Evolutionary conservation across 352 stramenopile genomes (phyloP).

Genomic region (Peronosclerospora sorghi): DNA sequence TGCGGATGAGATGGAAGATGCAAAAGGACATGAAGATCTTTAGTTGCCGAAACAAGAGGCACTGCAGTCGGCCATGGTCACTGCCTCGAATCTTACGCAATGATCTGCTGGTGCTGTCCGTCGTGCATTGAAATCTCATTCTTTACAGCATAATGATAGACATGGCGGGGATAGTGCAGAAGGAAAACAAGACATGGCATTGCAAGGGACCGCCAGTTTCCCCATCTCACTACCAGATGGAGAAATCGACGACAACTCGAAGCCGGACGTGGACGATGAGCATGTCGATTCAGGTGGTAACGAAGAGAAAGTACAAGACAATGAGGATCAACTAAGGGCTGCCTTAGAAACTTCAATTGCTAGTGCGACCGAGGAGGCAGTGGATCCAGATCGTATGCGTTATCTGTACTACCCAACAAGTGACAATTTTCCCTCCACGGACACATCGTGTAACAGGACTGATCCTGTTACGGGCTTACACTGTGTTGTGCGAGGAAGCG

Average conservation of each 20-base stretch:
- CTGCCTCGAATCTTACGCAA: slow-evolving; percentile 82
- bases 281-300: not conserved
- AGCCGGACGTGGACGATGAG: slow-evolving; percentile 7
- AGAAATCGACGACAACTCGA: slow-evolving; percentile 6
- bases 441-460: too few relatives aligned
- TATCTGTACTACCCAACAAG: slow-evolving; percentile 38
- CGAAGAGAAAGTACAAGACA: slow-evolving; percentile 5
- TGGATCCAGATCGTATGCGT: slow-evolving; percentile 8
- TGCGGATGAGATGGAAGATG: slow-evolving; percentile 68
- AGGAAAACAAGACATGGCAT: not conserved
- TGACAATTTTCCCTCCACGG: slow-evolving; percentile 5
- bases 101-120: slow-evolving; percentile 73
- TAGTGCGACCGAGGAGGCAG: slow-evolving; percentile 13
- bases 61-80: slow-evolving; percentile 63
- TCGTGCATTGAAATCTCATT: slow-evolving; percentile 56
- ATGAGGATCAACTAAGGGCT: slow-evolving; percentile 19
- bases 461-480: too few relatives aligned
- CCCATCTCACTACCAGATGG: slow-evolving; percentile 10
- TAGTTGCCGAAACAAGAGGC: slow-evolving; percentile 50
- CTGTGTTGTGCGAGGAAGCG: too few relatives aligned
- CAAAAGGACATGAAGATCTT: slow-evolving; percentile 54
- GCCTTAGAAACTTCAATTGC: slow-evolving; percentile 25
- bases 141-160: slow-evolving; percentile 23
- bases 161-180: slow-evolving; percentile 2
- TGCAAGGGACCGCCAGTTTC: not conserved